Base-by-base conservation (phyloP, 306 rosid genomes). In the Lotus japonicus region DNA sequence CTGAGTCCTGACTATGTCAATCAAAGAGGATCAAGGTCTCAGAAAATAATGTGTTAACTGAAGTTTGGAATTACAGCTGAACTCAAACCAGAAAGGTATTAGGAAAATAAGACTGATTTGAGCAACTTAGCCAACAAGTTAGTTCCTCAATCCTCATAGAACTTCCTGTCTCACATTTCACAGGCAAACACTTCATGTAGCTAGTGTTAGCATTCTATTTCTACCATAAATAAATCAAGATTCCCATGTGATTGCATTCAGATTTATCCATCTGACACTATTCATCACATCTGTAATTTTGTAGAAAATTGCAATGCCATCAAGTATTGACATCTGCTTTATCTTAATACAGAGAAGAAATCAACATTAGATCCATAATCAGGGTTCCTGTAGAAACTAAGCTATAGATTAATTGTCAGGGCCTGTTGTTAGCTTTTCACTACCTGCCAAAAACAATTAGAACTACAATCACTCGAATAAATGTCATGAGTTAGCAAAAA, bases 401-500 rank as follows among this genome's bases (percentile, higher is more conserved):
- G 77, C 79, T 66, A 82, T 68, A 74, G 62, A 54, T 58, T 74
- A 68, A 71, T 48, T 62, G 77, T 74, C 77, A 82, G 77, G 64
- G 76, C 85, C 72, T 66, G 73, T 67, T 42, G 80, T 86, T 88
- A 88, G 92, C 91, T 72, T 84, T 89, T 77, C 58, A 80, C 81
- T 81, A 84, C 89, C 92, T 88, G 85, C 79, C 87, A 82, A 72
- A 75, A 80, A 66, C 78, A 83, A 66, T 77, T 58, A 83, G 79
- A 89, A 66, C 82, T 80, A 84, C 84, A 81, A 58, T 66, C 81
- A 86, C 80, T 83, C 31, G 70, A 82, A 66, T 73, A 86, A 66
- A 81, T 70, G 85, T 85, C 75, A 82, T 68, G 49, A 76, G 97
- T 94, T 84, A 88, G 95, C 76, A 83, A 82, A 73, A 77, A 75